These are phyloP conservation scores for Paramyrothecium roridum DNA, from an alignment of 2,329 filamentous ascomycete species.

Conservation along the genomic window DNA sequence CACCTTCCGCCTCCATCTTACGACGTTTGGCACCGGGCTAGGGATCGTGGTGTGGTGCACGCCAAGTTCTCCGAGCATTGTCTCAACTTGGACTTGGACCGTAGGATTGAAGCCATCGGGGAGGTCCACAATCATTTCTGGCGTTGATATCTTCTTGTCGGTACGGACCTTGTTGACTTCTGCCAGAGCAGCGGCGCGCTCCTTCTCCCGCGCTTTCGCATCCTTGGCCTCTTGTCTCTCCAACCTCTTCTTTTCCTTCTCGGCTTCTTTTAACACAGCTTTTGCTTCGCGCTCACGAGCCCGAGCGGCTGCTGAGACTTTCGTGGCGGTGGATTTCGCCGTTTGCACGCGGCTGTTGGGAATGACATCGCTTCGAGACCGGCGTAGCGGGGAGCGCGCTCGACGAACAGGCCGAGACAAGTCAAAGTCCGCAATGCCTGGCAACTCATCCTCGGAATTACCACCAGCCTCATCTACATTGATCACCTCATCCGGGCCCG, in stretches of 20 bases:
- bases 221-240: constrained; percentile 60
- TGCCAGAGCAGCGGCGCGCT: constrained; percentile 61
- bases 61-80: constrained; percentile 47
- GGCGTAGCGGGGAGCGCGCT: constrained; percentile 18
- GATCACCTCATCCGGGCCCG: background rate
- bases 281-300: constrained; percentile 40
- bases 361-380: constrained; percentile 27
- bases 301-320: constrained; percentile 32
- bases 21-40: constrained; percentile 46
- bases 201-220: constrained; percentile 60
- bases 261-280: constrained; percentile 45
- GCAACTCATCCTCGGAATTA: constrained; percentile 44
- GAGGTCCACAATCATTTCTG: constrained; percentile 76
- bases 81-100: constrained; percentile 41
- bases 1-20: constrained; percentile 69
- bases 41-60: constrained; percentile 44
- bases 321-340: constrained; percentile 13
- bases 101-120: constrained; percentile 51
- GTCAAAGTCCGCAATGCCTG: constrained; percentile 41
- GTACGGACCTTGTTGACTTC: constrained; percentile 71
- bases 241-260: constrained; percentile 52
- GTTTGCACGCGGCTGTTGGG: constrained; percentile 11
- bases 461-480: constrained; percentile 14
- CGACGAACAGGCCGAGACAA: constrained; percentile 20
- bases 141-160: constrained; percentile 69